Base-by-base conservation (phyloP, 208 protist species). In the Angomonas ambiguus region DNA sequence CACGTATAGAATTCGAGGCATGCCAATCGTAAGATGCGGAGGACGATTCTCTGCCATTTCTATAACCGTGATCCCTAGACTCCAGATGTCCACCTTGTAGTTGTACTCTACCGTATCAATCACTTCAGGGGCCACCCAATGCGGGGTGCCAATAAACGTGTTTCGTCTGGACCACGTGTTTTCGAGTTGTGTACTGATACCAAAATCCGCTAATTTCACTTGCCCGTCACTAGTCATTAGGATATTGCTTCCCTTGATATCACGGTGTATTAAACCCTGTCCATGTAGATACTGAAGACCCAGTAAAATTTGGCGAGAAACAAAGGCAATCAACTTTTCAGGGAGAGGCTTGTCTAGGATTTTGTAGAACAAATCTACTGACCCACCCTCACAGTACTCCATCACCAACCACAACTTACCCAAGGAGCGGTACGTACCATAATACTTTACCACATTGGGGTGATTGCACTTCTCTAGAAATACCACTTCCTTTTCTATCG, bases 41-140 rank as follows among this genome's bases (percentile, higher is more conserved):
- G 95, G 96, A 16, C 82, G 82, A 18, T 79, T 83, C 74, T 99
- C 94, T 32, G 97, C 97, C 88, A 99, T 94, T 63, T 99, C 97
- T 71, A 98, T 97, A 0, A 85, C 71, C 27, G 96, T 98, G 65
- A 99, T 98, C 28, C 97, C 97, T 20, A 97, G 73, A 64, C 92
- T 97, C 96, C 96, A 99, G 25, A 98, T 81, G 61, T 99, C 97
- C 2, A 95, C 96, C 53, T 82, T 84, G 62, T 87, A 83, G 67
- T 97, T 91, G 74, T 98, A 98, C 57, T 93, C 83, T 13, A 77
- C 82, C 68, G 97, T 91, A 25, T 83, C 76, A 70, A 97, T 93
- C 11, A 82, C 84, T 77, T 96, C 91, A 22, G 92, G 95, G 3
- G 94, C 94, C 92, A 97, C 97, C 93, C 94, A 98, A 51, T 94